phyloP scores from a whole-genome alignment of 192 early-diverging fungal genomes.

The Chytriomyces sp. region DNA sequence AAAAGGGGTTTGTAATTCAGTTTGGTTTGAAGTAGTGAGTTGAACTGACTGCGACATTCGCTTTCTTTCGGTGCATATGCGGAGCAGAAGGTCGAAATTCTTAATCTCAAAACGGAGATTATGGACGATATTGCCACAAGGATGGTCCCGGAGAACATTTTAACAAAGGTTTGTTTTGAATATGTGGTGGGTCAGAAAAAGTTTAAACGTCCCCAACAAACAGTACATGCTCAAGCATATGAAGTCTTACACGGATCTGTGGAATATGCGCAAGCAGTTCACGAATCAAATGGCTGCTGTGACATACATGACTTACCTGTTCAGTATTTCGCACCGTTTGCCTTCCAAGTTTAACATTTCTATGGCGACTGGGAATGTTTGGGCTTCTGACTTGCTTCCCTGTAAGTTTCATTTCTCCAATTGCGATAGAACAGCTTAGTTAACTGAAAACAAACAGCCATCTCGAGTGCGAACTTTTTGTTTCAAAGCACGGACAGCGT shows the following conservation, averaged over 20 bases:
- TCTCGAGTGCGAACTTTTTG: constrained; percentile 44
- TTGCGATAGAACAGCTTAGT: background rate
- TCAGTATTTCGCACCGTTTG: constrained; percentile 83
- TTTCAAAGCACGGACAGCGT: constrained; percentile 79
- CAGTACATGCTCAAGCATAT: constrained; percentile 75
- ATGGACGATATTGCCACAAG: constrained; percentile 82
- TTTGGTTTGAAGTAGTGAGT: background rate
- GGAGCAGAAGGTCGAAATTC: constrained; percentile 64
- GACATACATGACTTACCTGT: constrained; percentile 89
- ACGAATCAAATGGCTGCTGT: constrained; percentile 85
- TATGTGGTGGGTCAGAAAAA: background rate
- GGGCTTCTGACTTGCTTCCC: constrained; percentile 84
- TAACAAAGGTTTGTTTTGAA: constrained; percentile 66
- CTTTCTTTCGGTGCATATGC: constrained; percentile 20
- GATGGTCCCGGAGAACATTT: constrained; percentile 83
- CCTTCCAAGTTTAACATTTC: constrained; percentile 92
- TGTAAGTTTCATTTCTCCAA: constrained; percentile 39
- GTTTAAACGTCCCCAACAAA: background rate
- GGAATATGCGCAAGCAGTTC: constrained; percentile 94
- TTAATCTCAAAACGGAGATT: constrained; percentile 82
- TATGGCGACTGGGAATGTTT: constrained; percentile 80
- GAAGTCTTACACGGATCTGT: constrained; percentile 83
- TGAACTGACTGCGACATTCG: background rate
- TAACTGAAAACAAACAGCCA: constrained; percentile 37
- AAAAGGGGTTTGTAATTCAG: constrained; percentile 49